Evolutionary conservation across 2,329 filamentous ascomycete genomes (phyloP), one percentile per base, ranked within the genome.

Genomic region (Apiospora sp.): DNA sequence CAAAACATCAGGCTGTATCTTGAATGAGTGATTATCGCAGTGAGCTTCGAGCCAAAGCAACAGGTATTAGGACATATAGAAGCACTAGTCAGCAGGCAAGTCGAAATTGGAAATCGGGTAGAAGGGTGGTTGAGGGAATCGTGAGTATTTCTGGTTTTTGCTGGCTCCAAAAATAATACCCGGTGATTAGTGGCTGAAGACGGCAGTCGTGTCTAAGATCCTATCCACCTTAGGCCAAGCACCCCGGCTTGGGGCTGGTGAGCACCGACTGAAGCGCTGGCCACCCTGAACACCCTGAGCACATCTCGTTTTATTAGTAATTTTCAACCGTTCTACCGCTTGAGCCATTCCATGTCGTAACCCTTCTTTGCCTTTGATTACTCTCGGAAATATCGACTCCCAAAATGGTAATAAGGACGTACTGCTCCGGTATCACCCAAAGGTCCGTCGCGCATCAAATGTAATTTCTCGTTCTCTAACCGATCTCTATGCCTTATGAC

Each of bases 111-210:
- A 7, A 30, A 16, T 49, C n/a, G 19, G 19, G 22, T 22, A 19
- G 46, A 48, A 7, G 19, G 46, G 46, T 5, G 16, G 46, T 48
- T 48, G 46, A 48, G 48, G 49, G n/a, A 51, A 41, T 64, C 58
- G 54, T 54, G 24, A 22, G 46, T 41, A 64, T 64, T 34, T n/a
- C n/a, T 61, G 14, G 16, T 12, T 61, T 61, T 61, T 12, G 30
- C 54, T 37, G 27, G 54, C 30, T 22, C 54, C 54, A 30, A 61
- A 30, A 61, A n/a, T n/a, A 37, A 41, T 64, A 7, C 58, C 19
- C 34, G 58, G 34, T 64, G 30, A 34, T 41, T 64, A 64, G 22
- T 64, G 58, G 58, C 58, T 64, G 19, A 64, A 37, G 58, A 64
- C 19, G 30, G 54, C 30, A 37, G 19, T 30, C 22, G n/a, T 64